Base-by-base conservation (phyloP, 2,329 filamentous ascomycete genomes). In the Penicillium aurantiogriseum region DNA sequence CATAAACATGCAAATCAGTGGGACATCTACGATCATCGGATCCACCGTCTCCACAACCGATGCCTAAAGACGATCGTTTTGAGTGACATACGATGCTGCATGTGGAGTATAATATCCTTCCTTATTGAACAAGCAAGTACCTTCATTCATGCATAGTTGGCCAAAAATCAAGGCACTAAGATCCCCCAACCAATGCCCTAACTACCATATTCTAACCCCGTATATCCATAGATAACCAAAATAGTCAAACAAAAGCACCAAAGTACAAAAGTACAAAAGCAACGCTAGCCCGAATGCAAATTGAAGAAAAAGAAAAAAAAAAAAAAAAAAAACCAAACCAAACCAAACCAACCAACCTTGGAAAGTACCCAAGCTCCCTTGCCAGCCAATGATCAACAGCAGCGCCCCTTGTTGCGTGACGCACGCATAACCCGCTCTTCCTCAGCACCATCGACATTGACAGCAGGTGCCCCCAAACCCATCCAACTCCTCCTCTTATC, bases 401-500 rank as follows among this genome's bases (percentile, higher is more conserved):
- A 79, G 54, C 69, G 67, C n/a, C 72, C 70, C 53, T 69, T 71
- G 59, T 63, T 69, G 62, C 69, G 71, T 38, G 63, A 70, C 51
- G 68, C 69, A 50, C 69, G 71, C 42, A 71, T 69, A 38, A 66
- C 47, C 51, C 68, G 54, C 58, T 58, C 59, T 58, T 72, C 67
- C 42, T 69, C 66, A 10, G 70, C 71, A 29, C 74, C 74, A 5
- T 33, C 54, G 11, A 46, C 36, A 40, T 49, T 40, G 5, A 48
- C 25, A 40, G 21, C 23, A 68, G 78, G 76, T 62, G 76, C 79
- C 3, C 84, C 81, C 60, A 88, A 81, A 0, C 85, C 84, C 48
- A 89, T 73, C 87, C 87, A 89, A 69, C 85, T 88, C 62, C 83
- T 77, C 63, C 86, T 77, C 75, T 88, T 88, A 69, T 88, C 85